Evolutionary conservation across 495 filamentous ascomycete species (phyloP), one percentile per base, ranked within the genome.

Genomic region (Tetracladium marchalianum): DNA sequence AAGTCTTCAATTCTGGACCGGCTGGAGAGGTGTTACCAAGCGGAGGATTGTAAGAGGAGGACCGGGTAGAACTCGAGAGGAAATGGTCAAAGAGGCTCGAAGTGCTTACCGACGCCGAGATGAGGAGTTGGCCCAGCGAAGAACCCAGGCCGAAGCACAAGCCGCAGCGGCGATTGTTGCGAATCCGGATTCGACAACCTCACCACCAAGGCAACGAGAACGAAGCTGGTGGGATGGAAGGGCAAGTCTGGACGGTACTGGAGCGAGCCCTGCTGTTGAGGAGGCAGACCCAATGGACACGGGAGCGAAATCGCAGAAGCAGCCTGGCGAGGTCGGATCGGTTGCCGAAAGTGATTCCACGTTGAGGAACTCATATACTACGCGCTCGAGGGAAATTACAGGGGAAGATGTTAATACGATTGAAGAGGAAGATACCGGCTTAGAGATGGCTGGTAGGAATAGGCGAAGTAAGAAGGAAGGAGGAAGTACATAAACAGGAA

Each of bases 71-170:
- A 50, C 42, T 11, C 55, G 64, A 39, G 69, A 74, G 43, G 72
- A 77, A 49, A 62, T 66, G 59, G 53, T 65, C 31, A 58, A 64
- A 18, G 69, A 73, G 41, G 65, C 66, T 10, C 47, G 63, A 51
- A 52, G 62, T 34, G 71, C 73, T 24, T 62, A 69, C 36, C 47
- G 51, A 37, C 44, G 71, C 31, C 46, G 70, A 33, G 65, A 67
- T 10, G 59, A 61, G 36, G 71, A 73, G 51, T 57, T 60, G 16
- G 52, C 54, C 1, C 47, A 60, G 39, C 50, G 52, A 27, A 55
- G 41, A 27, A 46, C 2, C 19, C 35, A 47, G 13, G 39, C 22
- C 13, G 44, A 12, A 16, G 12, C 4, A 11, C 11, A 6, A 6
- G 19, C 15, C 4, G 13, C 32, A 4, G 2, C 34, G 35, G 10